Evolutionary conservation across 1,284 basidiomycete genomes (phyloP).

Genomic region (Porogramme epimiltina): DNA sequence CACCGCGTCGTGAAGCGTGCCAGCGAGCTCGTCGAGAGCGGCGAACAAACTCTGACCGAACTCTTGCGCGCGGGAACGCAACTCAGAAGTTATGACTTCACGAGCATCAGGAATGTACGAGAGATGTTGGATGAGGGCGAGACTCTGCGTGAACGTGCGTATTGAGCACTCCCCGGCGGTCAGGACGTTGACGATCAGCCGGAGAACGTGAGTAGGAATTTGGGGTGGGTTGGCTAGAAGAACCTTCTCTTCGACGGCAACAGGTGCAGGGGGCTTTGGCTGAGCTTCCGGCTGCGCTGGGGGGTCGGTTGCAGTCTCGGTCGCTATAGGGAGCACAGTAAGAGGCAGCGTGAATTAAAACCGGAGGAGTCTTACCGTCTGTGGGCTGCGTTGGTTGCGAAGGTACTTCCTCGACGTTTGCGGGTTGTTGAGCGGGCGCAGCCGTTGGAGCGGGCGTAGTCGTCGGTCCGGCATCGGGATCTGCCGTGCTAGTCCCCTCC

Average conservation of each 20-base stretch:
- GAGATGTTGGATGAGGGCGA: constrained; percentile 87
- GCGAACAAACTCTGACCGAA: constrained; percentile 74
- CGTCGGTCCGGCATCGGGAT: constrained; percentile 2
- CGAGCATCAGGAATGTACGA: constrained; percentile 86
- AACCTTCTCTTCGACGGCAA: constrained; percentile 60
- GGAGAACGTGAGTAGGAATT: constrained; percentile 79
- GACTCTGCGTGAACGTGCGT: constrained; percentile 88
- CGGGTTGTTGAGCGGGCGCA: constrained; percentile 7
- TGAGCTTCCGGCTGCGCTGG: constrained; percentile 22
- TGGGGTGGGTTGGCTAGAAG: constrained; percentile 76
- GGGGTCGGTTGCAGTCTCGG: not conserved
- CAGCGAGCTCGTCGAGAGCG: constrained; percentile 78
- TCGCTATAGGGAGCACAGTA: not conserved
- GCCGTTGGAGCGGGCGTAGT: constrained; percentile 8
- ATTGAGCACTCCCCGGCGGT: constrained; percentile 95
- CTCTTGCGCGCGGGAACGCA: constrained; percentile 82
- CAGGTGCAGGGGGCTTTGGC: constrained; percentile 27
- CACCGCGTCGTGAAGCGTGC: constrained; percentile 51
- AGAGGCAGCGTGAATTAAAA: not conserved
- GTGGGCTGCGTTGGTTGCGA: not conserved
- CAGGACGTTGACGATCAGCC: constrained; percentile 91
- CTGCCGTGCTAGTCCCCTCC: constrained; percentile 11
- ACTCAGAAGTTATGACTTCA: constrained; percentile 85
- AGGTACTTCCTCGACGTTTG: constrained; percentile 1
- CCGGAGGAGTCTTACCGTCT: not conserved